Evolutionary conservation across 768 basidiomycete species (phyloP).

Genomic region (Cystobasidium ongulense): DNA sequence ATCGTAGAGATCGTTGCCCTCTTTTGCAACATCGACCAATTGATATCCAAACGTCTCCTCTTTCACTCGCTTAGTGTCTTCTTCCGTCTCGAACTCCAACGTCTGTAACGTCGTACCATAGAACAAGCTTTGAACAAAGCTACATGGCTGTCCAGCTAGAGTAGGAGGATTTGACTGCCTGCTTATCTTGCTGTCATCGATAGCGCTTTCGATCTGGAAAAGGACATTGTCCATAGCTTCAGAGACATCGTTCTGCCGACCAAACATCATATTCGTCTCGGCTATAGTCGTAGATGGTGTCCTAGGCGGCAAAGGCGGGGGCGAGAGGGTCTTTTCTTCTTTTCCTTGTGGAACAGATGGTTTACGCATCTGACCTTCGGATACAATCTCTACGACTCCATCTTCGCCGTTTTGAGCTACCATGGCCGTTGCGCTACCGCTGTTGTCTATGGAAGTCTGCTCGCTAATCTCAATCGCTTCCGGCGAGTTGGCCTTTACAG

Average conservation of each 20-base stretch:
- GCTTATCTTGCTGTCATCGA: slow-evolving; percentile 54
- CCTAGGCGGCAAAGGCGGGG: background rate
- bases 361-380: background rate
- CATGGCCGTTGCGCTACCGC: background rate
- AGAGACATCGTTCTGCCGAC: slow-evolving; percentile 93
- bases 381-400: slow-evolving; percentile 1
- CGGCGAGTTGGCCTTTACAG: slow-evolving; percentile 19
- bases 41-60: slow-evolving; percentile 90
- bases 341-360: too few species aligned
- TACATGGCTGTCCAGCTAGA: background rate
- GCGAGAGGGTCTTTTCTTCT: slow-evolving; percentile 7
- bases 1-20: slow-evolving; percentile 85
- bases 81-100: slow-evolving; percentile 40
- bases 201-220: slow-evolving; percentile 89
- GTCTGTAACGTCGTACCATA: slow-evolving; percentile 77
- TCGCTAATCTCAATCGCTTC: background rate
- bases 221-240: slow-evolving; percentile 99
- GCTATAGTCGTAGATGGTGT: slow-evolving; percentile 1
- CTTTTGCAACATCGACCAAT: slow-evolving; percentile 83
- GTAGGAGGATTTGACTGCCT: background rate
- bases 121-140: slow-evolving; percentile 55
- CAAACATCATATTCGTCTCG: slow-evolving; percentile 43
- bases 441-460: background rate
- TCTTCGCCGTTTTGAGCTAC: background rate
- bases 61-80: slow-evolving; percentile 56